Base-by-base conservation (phyloP, 2,329 filamentous ascomycete genomes). In the Ascocoryne sarcoides region DNA sequence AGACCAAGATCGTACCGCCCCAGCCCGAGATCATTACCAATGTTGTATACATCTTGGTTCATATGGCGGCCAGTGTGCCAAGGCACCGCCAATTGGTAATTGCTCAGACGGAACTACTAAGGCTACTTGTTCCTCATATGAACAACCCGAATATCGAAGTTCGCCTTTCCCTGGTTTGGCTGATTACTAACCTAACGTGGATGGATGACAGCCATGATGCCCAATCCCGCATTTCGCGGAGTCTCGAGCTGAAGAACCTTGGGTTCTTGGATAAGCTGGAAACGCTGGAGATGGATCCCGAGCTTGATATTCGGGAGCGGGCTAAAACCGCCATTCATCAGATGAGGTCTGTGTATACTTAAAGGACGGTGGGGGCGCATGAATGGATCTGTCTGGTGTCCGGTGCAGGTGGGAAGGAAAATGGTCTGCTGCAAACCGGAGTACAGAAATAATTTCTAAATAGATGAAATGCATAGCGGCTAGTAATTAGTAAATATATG, bases 111-210 rank as follows among this genome's bases (percentile, higher is more conserved):
- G 75, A 82, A 10, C 68, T 96, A 4, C 70, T 96, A 44, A 78
- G 75, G 53, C 73, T 82, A 35, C 68, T 95, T 34, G 73, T 82
- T 7, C 75, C 76, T 12, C 79, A 94, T 41, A 84, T 92, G 53
- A 74, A 68, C 33, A 85, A 87, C 61, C 73, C 76, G 32, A 77
- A 84, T 56, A 73, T 75, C 33, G 76, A 83, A 31, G 81, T 98
- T 5, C 79, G 90, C 4, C 72, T 80, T 15, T 81, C 82, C 33
- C 77, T 92, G 51, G 87, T 86, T 49, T 90, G 89, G 73, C 70
- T 94, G 32, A 72, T 93, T 32, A 84, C 81, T 58, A 95, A 95
- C 58, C 71, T 98, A 32, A 84, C 85, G 0, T 93, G 82, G 70
- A 72, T 81, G 46, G 89, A 95, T 46, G 82, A 90, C 53, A 70